These are phyloP conservation scores for Rhytidiadelphus loreus DNA, from an alignment of 225 moss, liverwort and hornwort species.

Conservation along the genomic window DNA sequence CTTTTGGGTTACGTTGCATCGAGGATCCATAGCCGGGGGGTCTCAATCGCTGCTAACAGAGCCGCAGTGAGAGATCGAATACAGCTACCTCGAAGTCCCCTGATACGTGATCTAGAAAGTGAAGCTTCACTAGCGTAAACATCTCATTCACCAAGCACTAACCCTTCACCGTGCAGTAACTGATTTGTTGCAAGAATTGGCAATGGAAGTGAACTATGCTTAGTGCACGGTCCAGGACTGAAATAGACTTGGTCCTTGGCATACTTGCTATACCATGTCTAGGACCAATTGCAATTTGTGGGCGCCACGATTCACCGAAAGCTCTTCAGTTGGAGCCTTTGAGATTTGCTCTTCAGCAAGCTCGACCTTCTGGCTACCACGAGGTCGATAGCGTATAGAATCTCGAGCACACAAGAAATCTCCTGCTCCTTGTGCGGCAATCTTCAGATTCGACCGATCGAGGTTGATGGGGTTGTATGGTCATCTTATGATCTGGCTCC, in stretches of 20 bases:
- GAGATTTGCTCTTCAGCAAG: not conserved
- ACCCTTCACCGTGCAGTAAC: not conserved
- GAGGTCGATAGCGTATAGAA: not conserved
- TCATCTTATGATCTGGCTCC: not conserved
- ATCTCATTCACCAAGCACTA: not conserved
- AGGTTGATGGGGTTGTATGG: not conserved
- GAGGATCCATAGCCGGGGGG: not conserved
- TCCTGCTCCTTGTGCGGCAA: not conserved
- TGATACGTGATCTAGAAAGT: not conserved
- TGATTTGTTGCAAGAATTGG: not conserved
- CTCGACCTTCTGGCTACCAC: not conserved
- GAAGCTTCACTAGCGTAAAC: not conserved
- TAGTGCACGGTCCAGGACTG: not conserved
- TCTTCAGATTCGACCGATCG: not conserved
- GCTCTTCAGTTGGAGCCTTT: not conserved
- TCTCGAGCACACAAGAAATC: not conserved
- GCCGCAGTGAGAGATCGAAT: not conserved
- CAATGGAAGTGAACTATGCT: not conserved
- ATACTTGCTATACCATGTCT: not conserved
- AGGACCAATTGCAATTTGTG: not conserved
- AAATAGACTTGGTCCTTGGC: not conserved
- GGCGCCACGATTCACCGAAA: not conserved
- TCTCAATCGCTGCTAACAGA: not conserved
- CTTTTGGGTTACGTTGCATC: not conserved
- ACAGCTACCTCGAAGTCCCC: not conserved